Evolutionary conservation across 164 flowering plant genomes (phyloP), one percentile per base, ranked within the genome.

Genomic region (Nymphaea thermarum): DNA sequence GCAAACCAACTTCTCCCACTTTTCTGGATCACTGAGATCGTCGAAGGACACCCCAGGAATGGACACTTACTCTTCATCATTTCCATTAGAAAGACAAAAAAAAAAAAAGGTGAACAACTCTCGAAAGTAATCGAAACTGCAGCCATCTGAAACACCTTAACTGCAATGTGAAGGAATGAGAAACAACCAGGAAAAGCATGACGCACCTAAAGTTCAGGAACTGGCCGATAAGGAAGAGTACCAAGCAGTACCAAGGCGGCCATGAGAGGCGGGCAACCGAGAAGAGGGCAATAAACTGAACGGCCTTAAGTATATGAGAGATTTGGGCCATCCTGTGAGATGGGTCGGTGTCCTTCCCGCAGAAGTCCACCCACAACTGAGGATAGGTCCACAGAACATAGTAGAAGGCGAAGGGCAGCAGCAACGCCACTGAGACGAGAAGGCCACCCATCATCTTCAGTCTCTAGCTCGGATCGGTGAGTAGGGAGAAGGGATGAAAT

Each of bases 171-270:
- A 25, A 25, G 36, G 36, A 25, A 25, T 25, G 64, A 62, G n/a
- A 11, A 17, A 11, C 12, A 62, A 25, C 36, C 36, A 25, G 36
- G 36, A 25, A 25, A 25, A 25, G 36, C 36, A 25, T 25, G 36
- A 25, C 36, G 36, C 36, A 25, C 36, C 36, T 93, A 87, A 88
- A 82, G 73, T 93, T 93, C 76, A 93, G 93, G 80, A 86, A 90
- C 78, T 90, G 98, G 55, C 96, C 98, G 41, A 81, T 79, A 68
- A 78, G 25, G 70, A 90, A 74, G 69, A 90, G 90, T 45, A 91
- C 91, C 83, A 82, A 93, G 75, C 86, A 90, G 82, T 81, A 89
- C 70, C 90, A 69, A 44, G 92, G 96, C 42, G 94, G 97, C 96
- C 96, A 87, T 25, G 88, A 81, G 74, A 85, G 72, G 60, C 86